Evolutionary conservation across 495 filamentous ascomycete genomes (phyloP), one percentile per base, ranked within the genome.

Genomic region (Aspergillus bertholletiae): DNA sequence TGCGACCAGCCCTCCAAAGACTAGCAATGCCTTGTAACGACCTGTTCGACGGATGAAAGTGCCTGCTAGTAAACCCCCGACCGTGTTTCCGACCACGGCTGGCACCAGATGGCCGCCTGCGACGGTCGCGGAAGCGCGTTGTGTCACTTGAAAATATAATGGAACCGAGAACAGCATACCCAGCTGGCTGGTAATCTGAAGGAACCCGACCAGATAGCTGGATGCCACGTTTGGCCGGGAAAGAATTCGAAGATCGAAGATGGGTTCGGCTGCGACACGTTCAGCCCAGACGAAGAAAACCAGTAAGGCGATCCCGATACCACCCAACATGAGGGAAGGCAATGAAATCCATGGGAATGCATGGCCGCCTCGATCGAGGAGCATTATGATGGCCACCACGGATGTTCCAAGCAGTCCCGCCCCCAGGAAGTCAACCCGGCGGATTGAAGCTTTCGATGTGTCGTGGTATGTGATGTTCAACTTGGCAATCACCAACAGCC

Each of bases 91-190:
- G 1, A 81, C 61, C 1, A 89, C 84, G 12, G 85, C 81, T 0
- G 85, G 85, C 32, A 88, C 67, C 0, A 90, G 70, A 60, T 87
- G 83, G 0, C 74, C 73, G 1, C 86, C 87, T 0, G 85, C 78
- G 0, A 67, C 61, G 1, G 84, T 82, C 49, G 79, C 78, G 8
- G 81, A 83, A 5, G 75, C 75, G 0, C 72, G 62, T 4, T 71
- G 58, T 0, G 84, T 86, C n/a, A 87, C 77, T 56, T 87, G 83
- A 59, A 88, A 89, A 63, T 89, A 90, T 0, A 90, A 67, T 0
- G 87, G 87, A 0, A 88, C 78, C 9, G 63, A 65, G 56, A 64
- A 78, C 52, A 63, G 69, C 75, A 63, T 74, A 73, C 79, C 61
- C 2, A 85, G 54, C 54, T 90, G 86, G 0, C 85, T 83, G 0